Evolutionary conservation across 768 basidiomycete genomes (phyloP).

Genomic region (Boletus reticuloceps): DNA sequence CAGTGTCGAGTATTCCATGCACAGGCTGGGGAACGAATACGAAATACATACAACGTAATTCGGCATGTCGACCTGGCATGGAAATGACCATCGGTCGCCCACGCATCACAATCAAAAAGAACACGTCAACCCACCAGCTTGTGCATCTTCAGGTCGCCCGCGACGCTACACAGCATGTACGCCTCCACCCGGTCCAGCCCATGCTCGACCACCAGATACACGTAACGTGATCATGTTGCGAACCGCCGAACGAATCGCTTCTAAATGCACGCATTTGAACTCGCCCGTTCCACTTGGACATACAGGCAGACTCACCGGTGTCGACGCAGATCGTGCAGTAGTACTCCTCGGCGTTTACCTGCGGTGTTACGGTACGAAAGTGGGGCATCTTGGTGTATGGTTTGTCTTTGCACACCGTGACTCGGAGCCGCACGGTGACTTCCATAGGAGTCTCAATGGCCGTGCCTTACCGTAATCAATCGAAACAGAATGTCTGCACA

Average conservation of each 20-base stretch:
- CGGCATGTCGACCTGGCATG: constrained; percentile 57
- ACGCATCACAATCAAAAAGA: not conserved
- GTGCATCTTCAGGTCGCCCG: constrained; percentile 56
- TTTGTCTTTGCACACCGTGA: constrained; percentile 56
- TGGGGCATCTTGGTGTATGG: constrained; percentile 59
- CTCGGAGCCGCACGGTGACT: constrained; percentile 49
- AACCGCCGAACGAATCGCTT: constrained; percentile 55
- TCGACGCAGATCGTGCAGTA: constrained; percentile 61
- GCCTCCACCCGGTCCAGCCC: constrained; percentile 46
- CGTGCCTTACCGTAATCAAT: constrained; percentile 39
- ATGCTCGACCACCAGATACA: constrained; percentile 43
- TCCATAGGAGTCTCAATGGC: constrained; percentile 66
- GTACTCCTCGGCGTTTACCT: constrained; percentile 33
- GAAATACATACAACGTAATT: constrained; percentile 51
- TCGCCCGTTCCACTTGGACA: not conserved
- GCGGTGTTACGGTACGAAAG: constrained; percentile 38
- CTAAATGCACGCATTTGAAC: constrained; percentile 18
- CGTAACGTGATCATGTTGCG: constrained; percentile 59
- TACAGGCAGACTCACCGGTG: constrained; percentile 32
- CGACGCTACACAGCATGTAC: constrained; percentile 62
- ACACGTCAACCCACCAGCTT: constrained; percentile 54
- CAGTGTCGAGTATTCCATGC: not conserved
- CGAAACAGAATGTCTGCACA: not conserved
- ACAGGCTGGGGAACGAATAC: not conserved
- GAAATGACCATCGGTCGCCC: not conserved